Evolutionary conservation across 305 asterid genomes (phyloP), one percentile per base, ranked within the genome.

Genomic region (Petunia hybrid): DNA sequence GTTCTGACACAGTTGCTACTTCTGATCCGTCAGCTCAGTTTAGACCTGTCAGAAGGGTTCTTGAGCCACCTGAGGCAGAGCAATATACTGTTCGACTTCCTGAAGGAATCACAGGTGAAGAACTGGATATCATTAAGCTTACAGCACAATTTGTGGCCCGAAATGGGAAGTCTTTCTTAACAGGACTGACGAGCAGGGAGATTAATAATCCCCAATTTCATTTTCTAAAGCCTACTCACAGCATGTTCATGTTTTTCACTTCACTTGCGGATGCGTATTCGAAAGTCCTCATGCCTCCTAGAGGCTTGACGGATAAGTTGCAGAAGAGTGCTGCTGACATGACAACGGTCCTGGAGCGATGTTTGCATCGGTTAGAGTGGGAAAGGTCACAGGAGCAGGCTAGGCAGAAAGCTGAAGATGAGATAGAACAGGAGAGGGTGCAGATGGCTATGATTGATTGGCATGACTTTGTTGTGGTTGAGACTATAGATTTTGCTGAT

Each of bases 391-490:
- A 95, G 79, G 99, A 95, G 82, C 97, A 92, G 87, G 97, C 95
- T 38, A 89, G 97, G 87, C 98, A 93, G 89, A 95, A 93, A 84
- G 95, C 95, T 80, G 99, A 95, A 86, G 94, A 93, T 78, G 99
- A 95, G 88, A 87, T 89, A 56, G 99, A 92, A 86, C 93, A 88
- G 89, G 99, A 93, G 87, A 83, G 99, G 42, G 3, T 85, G 51
- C 98, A 91, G 89, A 95, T 95, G 98, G 94, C 99, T 43, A 90
- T 90, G 98, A 93, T 95, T 82, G 99, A 95, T 82, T 95, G 99
- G 99, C 99, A 95, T 84, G 99, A 93, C 85, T 93, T 93, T 86
- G 98, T 95, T 76, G 98, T 93, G 61, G 99, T 93, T 57, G 97
- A 93, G 90, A 81, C 95, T 1, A 95, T 95, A 69, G 98, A 95